phyloP scores from a whole-genome alignment of 306 rosid genomes.

The Carpinus viminea region DNA sequence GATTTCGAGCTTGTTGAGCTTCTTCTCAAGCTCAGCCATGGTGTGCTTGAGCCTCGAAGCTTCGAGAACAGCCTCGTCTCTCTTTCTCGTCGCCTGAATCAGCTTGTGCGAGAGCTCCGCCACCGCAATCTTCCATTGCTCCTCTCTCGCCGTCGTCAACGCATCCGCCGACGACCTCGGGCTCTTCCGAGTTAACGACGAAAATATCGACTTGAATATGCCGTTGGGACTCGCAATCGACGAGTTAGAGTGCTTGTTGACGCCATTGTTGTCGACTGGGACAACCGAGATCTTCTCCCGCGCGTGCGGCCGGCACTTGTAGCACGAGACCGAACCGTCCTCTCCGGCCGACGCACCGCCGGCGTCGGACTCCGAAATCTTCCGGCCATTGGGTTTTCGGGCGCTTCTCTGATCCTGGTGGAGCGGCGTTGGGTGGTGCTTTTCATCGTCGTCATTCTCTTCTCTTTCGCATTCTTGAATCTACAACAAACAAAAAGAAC shows the following conservation, averaged over 20 bases:
- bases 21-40: constrained; percentile 83
- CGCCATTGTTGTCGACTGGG: constrained; percentile 57
- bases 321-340: constrained; percentile 67
- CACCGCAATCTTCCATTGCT: constrained; percentile 80
- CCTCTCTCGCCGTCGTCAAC: constrained; percentile 54
- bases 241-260: constrained; percentile 41
- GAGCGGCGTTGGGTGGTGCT: constrained; percentile 54
- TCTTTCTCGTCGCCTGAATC: constrained; percentile 66
- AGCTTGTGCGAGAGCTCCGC: constrained; percentile 86
- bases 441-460: constrained; percentile 54
- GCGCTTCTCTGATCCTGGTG: constrained; percentile 29
- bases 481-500: constrained; percentile 41
- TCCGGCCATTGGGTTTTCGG: constrained; percentile 34
- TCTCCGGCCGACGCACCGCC: constrained; percentile 21
- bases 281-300: constrained; percentile 84
- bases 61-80: constrained; percentile 76
- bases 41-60: constrained; percentile 79
- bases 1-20: constrained; percentile 81
- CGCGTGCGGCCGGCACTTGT: constrained; percentile 82
- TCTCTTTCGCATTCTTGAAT: constrained; percentile 57
- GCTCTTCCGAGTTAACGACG: constrained; percentile 68
- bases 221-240: constrained; percentile 69
- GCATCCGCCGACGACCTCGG: constrained; percentile 52
- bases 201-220: constrained; percentile 66
- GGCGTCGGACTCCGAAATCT: constrained; percentile 50